phyloP scores from a whole-genome alignment of 139 green algal species.

The Ostreobium quekettii region DNA sequence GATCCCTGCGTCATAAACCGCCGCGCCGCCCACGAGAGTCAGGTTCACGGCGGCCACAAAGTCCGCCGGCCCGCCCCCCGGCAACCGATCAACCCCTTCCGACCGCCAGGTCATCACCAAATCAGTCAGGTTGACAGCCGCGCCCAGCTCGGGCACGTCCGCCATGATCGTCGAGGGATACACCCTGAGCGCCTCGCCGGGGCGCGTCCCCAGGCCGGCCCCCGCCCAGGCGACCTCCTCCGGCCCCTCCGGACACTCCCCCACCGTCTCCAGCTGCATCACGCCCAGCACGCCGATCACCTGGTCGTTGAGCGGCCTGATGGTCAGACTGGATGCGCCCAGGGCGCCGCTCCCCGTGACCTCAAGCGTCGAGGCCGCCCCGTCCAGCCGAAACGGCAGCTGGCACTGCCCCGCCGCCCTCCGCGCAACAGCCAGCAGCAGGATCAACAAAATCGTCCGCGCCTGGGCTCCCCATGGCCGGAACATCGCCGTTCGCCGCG shows the following conservation, averaged over 20 bases:
- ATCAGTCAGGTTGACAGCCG: no score
- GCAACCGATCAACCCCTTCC: no score
- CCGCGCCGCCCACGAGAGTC: not conserved
- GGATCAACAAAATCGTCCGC: no score
- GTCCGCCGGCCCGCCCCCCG: not conserved
- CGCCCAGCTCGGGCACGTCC: no score
- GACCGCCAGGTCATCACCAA: no score
- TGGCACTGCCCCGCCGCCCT: not conserved
- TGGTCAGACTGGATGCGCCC: not conserved
- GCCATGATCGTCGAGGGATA: no score
- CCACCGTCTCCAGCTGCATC: not conserved
- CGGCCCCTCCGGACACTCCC: not conserved
- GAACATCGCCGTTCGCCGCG: no score
- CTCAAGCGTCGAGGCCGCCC: not conserved
- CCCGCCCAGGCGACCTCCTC: no score
- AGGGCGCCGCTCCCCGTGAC: not conserved
- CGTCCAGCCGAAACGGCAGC: not conserved
- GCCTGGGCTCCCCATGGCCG: no score
- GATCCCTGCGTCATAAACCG: slow-evolving; percentile 4
- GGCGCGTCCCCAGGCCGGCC: no score
- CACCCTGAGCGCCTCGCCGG: no score
- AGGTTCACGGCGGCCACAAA: not conserved
- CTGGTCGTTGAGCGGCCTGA: slow-evolving; percentile 1
- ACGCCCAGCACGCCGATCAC: not conserved
- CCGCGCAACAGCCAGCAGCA: no score